Conservation (phyloP, 2,329 filamentous ascomycete species). For the Triangularia verruculosa region DNA sequence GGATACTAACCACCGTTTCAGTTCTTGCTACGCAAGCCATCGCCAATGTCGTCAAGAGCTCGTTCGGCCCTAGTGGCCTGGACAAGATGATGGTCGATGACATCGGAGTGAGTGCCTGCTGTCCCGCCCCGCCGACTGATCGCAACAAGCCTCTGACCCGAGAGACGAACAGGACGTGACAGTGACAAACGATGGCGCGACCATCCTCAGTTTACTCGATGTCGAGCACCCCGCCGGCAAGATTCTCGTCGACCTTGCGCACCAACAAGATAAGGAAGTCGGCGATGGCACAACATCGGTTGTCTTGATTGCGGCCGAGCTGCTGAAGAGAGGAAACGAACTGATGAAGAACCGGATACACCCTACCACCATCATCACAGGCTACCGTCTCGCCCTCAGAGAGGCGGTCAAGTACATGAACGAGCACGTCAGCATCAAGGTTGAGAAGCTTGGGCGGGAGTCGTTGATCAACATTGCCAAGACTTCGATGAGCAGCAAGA, state of each 20-base stretch:
- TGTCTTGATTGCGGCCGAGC: constrained; percentile 93
- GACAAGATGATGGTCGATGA: constrained; percentile 99
- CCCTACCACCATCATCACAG: constrained; percentile 98
- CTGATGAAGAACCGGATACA: constrained; percentile 99
- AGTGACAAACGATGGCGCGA: constrained; percentile 97
- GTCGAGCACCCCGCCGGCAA: constrained; percentile 98
- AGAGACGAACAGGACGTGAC: constrained; percentile 72
- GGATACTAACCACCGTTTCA: constrained; percentile 37
- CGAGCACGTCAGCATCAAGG: constrained; percentile 95
- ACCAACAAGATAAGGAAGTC: constrained; percentile 98
- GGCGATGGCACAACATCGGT: constrained; percentile 98
- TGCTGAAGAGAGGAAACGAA: constrained; percentile 90
- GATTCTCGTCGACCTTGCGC: constrained; percentile 94
- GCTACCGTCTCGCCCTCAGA: constrained; percentile 89
- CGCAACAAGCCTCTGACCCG: constrained; percentile 20
- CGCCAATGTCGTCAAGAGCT: constrained; percentile 98
- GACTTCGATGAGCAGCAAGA: constrained; percentile 99
- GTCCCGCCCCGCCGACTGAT: constrained; percentile 13
- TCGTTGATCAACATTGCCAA: constrained; percentile 93
- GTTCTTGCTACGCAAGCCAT: constrained; percentile 95
- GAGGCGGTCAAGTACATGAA: constrained; percentile 99
- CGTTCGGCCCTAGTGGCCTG: constrained; percentile 92
- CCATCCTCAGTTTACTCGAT: constrained; percentile 90
- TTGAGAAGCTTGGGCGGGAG: constrained; percentile 85
- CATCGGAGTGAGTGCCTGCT: constrained; percentile 68